Evolutionary conservation across 768 basidiomycete species (phyloP).

Genomic region (Boletus eberwhitei): DNA sequence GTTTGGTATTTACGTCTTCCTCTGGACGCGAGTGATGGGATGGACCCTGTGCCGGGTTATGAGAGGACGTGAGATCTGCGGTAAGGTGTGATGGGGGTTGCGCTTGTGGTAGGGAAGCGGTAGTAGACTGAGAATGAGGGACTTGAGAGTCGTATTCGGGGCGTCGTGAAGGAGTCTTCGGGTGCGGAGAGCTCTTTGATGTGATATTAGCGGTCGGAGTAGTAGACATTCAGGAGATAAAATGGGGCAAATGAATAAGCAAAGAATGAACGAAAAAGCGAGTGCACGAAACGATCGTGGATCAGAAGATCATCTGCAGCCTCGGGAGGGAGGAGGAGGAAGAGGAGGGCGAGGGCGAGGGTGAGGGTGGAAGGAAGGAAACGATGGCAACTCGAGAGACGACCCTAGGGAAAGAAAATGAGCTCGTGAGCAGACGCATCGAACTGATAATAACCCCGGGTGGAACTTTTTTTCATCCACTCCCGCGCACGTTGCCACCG

Average conservation of each 20-base stretch:
- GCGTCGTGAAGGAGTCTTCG: conserved; percentile 18
- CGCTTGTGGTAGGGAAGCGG: background rate
- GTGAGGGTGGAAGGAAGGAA: background rate
- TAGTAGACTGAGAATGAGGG: background rate
- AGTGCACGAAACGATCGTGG: conserved; percentile 6
- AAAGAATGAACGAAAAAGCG: conserved; percentile 23
- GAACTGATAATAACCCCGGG: conserved; percentile 1
- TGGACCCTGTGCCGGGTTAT: conserved; percentile 13
- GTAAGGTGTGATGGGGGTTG: background rate
- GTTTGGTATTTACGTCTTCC: conserved; percentile 22
- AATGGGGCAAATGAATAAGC: conserved; percentile 21
- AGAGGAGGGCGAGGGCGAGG: background rate
- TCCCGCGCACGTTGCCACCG: background rate
- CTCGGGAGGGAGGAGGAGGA: background rate
- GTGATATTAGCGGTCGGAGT: conserved; percentile 25
- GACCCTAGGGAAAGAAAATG: conserved; percentile 4
- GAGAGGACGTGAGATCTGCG: conserved; percentile 13
- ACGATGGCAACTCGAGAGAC: background rate
- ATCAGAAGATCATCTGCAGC: conserved; percentile 18
- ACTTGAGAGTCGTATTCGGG: conserved; percentile 15
- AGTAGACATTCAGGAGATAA: conserved; percentile 22
- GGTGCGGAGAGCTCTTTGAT: conserved; percentile 11
- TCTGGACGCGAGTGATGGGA: conserved; percentile 12
- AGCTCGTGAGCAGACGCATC: background rate
- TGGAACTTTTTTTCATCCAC: background rate